These are phyloP conservation scores for Margaritispora aquatica DNA, from an alignment of 495 filamentous ascomycete genomes.

Conservation along the genomic window DNA sequence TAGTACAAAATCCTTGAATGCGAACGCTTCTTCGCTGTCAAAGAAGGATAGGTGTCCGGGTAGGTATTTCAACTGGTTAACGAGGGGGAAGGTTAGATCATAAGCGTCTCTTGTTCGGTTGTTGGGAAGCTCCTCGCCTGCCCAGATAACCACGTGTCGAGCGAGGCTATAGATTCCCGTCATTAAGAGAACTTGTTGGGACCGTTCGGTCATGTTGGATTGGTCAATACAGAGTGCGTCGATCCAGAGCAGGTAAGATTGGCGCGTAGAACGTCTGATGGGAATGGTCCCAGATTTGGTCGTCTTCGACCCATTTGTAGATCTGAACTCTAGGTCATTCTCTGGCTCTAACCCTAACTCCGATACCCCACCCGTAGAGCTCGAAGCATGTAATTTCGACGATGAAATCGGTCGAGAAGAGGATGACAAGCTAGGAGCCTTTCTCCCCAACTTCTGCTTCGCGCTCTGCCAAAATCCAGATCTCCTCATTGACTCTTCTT, in stretches of 20 bases:
- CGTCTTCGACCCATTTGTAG: too few species aligned
- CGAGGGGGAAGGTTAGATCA: not conserved
- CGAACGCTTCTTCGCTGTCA: not conserved
- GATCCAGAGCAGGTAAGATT: not conserved
- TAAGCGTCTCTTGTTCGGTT: not conserved
- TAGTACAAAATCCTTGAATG: not conserved
- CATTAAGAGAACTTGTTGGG: conserved; percentile 15
- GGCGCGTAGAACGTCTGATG: not conserved
- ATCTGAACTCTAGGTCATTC: too few species aligned
- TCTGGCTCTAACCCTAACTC: too few species aligned
- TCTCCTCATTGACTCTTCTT: too few species aligned
- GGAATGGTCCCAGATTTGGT: too few species aligned
- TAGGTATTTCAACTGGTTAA: not conserved
- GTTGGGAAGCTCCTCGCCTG: conserved; percentile 4
- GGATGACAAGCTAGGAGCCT: too few species aligned
- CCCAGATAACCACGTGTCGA: conserved; percentile 14
- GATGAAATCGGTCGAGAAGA: too few species aligned
- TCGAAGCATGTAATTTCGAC: too few species aligned
- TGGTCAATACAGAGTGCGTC: conserved; percentile 4
- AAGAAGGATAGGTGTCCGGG: too few species aligned
- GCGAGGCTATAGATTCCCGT: conserved; percentile 16
- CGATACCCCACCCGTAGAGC: too few species aligned
- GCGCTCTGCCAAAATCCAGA: too few species aligned
- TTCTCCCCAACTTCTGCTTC: too few species aligned
- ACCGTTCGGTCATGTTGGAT: not conserved